These are phyloP conservation scores for Fusarium oxysporum DNA, from an alignment of 2,329 filamentous ascomycete genomes.

Conservation along the genomic window DNA sequence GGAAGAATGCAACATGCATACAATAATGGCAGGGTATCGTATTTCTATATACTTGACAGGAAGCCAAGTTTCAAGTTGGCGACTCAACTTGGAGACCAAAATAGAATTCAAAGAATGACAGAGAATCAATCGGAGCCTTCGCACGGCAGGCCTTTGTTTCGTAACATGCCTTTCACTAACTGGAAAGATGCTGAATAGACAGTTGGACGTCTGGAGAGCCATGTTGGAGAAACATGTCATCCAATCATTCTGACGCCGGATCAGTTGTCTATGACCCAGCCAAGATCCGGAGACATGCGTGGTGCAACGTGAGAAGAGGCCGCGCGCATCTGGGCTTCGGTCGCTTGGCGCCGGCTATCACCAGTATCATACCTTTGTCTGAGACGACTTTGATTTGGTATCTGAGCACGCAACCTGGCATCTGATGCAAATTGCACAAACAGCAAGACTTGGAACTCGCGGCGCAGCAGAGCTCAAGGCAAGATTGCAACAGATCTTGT, in stretches of 20 bases:
- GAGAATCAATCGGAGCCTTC: slow-evolving; percentile 12
- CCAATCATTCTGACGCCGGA: slow-evolving; percentile 35
- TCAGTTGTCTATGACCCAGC: slow-evolving; percentile 37
- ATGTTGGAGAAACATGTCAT: slow-evolving; percentile 4
- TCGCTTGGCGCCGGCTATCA: slow-evolving; percentile 34
- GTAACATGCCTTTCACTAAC: slow-evolving; percentile 8
- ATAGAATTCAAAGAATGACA: slow-evolving; percentile 25
- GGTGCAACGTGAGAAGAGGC: slow-evolving; percentile 39
- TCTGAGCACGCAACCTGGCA: slow-evolving; percentile 7
- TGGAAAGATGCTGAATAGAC: slow-evolving; percentile 9
- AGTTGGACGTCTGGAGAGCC: slow-evolving; percentile 7
- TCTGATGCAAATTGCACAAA: background rate
- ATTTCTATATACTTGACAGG: slow-evolving; percentile 38
- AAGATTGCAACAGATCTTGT: slow-evolving; percentile 7
- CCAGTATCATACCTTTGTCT: slow-evolving; percentile 28
- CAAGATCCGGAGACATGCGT: slow-evolving; percentile 40
- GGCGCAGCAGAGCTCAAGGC: background rate
- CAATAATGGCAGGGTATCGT: slow-evolving; percentile 20
- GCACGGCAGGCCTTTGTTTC: slow-evolving; percentile 29
- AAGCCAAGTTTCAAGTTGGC: slow-evolving; percentile 9
- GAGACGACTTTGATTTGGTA: slow-evolving; percentile 15
- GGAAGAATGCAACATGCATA: slow-evolving; percentile 18
- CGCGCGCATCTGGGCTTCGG: slow-evolving; percentile 19
- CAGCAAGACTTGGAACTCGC: slow-evolving; percentile 10
- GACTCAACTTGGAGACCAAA: slow-evolving; percentile 18